Base-by-base conservation (phyloP, 345 rosid genomes). In the Pistacia vera region DNA sequence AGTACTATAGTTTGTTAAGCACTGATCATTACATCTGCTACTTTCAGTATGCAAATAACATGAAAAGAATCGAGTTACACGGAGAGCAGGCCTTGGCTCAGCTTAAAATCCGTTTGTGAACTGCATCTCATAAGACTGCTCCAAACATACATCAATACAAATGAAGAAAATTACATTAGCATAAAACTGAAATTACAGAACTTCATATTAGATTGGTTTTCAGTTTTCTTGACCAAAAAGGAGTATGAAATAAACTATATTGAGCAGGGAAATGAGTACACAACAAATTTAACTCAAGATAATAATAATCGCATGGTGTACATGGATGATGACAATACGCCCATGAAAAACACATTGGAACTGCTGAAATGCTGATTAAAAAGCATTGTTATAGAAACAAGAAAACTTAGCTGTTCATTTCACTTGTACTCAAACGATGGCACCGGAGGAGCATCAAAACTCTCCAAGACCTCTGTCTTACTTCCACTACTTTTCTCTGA, bases 371-470 rank as follows among this genome's bases (percentile, higher is more conserved):
- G 17, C 57, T 51, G n/a, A 68, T 14, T 25, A 5, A 60, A 44
- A 12, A 22, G 44, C 65, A 16, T 7, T 16, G 64, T 44, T 46
- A 36, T 28, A 46, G 12, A 2, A 33, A 25, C 41, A 66, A 10
- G 18, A 1, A 55, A 16, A 65, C 11, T 17, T 60, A 25, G 41
- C 65, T 22, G 67, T 4, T 7, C 57, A 68, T 41, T 76, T 88
- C 80, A 92, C 89, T 90, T 92, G 84, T 84, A 90, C 66, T 92
- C 93, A 63, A 81, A 92, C 18, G 81, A 85, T 28, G 97, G 97
- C 66, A 90, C 94, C 0, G 90, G 94, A 59, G 97, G 97, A 11
- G 97, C 94, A 82, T 92, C 97, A 68, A 89, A 92, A 80, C 94
- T 92, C 86, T 92, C 97, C 73, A 92, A 79, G 69, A 90, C 84